Base-by-base conservation (phyloP, 2,329 filamentous ascomycete species). In the Grosmannia clavigera region DNA sequence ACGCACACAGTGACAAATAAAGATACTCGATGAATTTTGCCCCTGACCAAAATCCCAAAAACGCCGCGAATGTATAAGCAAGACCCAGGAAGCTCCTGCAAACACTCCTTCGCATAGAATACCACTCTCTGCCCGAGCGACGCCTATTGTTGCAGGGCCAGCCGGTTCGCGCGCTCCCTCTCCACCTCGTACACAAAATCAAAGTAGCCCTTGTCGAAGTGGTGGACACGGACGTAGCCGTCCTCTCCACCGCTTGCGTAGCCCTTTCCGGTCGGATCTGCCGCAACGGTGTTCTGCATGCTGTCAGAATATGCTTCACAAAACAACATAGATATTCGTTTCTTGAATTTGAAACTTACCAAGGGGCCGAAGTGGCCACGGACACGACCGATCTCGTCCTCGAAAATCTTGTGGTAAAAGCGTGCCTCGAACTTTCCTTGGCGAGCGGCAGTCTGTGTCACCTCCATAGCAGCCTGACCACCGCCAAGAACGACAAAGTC, bases 371-470 rank as follows among this genome's bases (percentile, higher is more conserved):
- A 99, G 76, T 99, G 94, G 65, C 94, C 94, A 72, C 91, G 84
- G 65, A 99, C 94, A 80, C 94, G 87, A 67, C 94, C 94, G 70
- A 97, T 92, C 80, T 99, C 94, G 75, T 99, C 92, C 76, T 96
- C 91, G 73, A 99, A 97, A 73, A 99, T 87, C 83, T 95, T 97
- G 86, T 99, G 94, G 82, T 96, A 99, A 82, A 99, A 99, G 66
- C 94, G 86, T 53, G 94, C 94, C 77, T 99, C 94, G 80, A 99
- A 99, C 78, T 97, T 97, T 77, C 94, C 94, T 81, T 99, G 94
- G 66, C 94, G 85, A 57, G 91, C 86, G 40, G 87, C 87, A 58
- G 94, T 97, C 59, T 90, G 95, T 61, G 94, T 99, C 75, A 99
- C 94, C 72, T 97, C 92, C 90, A 96, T 96, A 71, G 94, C 94